Evolutionary conservation across 2,329 filamentous ascomycete genomes (phyloP).

Genomic region (Sclerotinia spermophila): DNA sequence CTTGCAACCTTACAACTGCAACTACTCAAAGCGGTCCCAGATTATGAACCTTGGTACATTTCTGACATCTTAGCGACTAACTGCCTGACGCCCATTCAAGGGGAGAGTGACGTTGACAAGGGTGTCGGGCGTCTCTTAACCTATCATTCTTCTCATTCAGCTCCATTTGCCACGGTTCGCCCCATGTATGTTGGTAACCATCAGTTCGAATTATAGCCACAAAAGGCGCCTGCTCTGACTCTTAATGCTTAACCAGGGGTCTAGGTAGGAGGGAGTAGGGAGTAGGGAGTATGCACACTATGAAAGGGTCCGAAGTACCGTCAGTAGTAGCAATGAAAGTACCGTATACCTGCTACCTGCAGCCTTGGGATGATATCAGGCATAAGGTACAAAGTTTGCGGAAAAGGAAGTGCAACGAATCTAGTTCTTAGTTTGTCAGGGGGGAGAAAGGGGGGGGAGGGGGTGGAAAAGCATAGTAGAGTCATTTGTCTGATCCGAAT

Average conservation of each 20-base stretch:
- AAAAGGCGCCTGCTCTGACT: constrained; percentile 9
- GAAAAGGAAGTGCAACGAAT: background rate
- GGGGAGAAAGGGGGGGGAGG: no score
- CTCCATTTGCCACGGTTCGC: constrained; percentile 7
- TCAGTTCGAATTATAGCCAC: constrained; percentile 12
- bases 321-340: background rate
- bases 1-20: constrained; percentile 9
- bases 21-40: background rate
- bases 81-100: background rate
- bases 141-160: constrained; percentile 9
- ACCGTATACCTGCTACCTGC: background rate
- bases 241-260: background rate
- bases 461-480: background rate
- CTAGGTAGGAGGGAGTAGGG: background rate
- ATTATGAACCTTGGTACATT: background rate
- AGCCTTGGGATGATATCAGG: constrained; percentile 1
- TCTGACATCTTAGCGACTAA: background rate
- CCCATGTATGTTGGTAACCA: constrained; percentile 6
- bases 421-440: no score
- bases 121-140: constrained; percentile 1
- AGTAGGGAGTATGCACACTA: background rate
- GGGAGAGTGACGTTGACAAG: background rate
- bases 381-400: background rate
- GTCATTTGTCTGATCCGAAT: background rate
- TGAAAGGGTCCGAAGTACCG: constrained; percentile 1